phyloP scores from a whole-genome alignment of 257 asterid species.

The Vinca minor region DNA sequence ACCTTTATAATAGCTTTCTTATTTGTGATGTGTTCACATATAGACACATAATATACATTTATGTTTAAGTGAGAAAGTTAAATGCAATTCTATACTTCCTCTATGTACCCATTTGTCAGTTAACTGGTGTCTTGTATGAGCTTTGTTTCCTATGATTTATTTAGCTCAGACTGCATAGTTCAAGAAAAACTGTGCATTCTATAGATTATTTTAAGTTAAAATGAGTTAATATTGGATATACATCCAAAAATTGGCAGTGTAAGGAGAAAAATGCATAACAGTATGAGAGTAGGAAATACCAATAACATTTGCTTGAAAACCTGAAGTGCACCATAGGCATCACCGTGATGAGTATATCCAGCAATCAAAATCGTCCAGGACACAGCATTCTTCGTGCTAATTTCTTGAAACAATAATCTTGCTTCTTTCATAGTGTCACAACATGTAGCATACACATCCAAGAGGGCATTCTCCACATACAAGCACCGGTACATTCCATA shows the following conservation, averaged over 20 bases:
- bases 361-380: slow-evolving; percentile 82
- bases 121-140: background rate
- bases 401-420: slow-evolving; percentile 52
- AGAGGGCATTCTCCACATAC: slow-evolving; percentile 62
- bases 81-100: background rate
- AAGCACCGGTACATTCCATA: slow-evolving; percentile 35
- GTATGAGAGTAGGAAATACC: slow-evolving; percentile 26
- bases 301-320: slow-evolving; percentile 56
- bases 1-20: no score
- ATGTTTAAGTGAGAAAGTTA: no score
- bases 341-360: slow-evolving; percentile 69
- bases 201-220: background rate
- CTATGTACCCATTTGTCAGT: background rate
- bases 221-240: background rate
- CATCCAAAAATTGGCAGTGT: no score
- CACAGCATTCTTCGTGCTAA: slow-evolving; percentile 47
- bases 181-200: background rate
- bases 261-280: no score
- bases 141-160: background rate
- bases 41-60: no score
- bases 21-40: no score
- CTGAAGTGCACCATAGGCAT: slow-evolving; percentile 56
- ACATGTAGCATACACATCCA: slow-evolving; percentile 73
- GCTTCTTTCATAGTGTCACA: slow-evolving; percentile 50
- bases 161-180: background rate